Evolutionary conservation across 495 filamentous ascomycete genomes (phyloP).

Genomic region (Hypoxylon subgilvum): DNA sequence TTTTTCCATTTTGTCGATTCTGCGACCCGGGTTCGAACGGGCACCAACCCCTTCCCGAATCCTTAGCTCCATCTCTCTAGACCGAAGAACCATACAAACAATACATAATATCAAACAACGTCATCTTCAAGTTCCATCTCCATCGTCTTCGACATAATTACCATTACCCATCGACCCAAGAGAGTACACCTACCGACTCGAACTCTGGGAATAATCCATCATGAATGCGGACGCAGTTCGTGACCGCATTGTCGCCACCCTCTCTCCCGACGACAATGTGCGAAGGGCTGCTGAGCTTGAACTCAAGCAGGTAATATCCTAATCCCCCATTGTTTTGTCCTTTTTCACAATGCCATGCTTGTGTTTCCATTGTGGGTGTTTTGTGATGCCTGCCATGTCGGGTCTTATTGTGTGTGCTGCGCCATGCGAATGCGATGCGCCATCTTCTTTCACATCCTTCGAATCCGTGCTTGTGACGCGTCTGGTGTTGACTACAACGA

Average conservation of each 20-base stretch:
- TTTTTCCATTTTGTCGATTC: constrained; percentile 15
- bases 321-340: constrained; percentile 16
- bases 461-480: constrained; percentile 23
- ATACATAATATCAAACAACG: constrained; percentile 18
- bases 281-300: constrained; percentile 88
- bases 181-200: background rate
- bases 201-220: constrained; percentile 33
- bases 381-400: constrained; percentile 1
- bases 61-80: too few relatives aligned
- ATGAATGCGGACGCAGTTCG: constrained; percentile 91
- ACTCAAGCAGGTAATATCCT: constrained; percentile 78
- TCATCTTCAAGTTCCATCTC: constrained; percentile 3
- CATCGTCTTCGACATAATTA: too few relatives aligned
- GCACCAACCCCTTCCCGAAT: constrained; percentile 17
- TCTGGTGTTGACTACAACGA: constrained; percentile 18
- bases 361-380: constrained; percentile 3
- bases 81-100: too few relatives aligned
- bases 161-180: background rate
- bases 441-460: constrained; percentile 10
- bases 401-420: constrained; percentile 10
- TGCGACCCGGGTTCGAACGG: constrained; percentile 27
- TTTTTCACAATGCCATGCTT: constrained; percentile 16
- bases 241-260: constrained; percentile 84
- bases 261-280: constrained; percentile 82
- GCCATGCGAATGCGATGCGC: constrained; percentile 36